Evolutionary conservation across 345 rosid species (phyloP), one percentile per base, ranked within the genome.

Genomic region (Physaria fendleri): DNA sequence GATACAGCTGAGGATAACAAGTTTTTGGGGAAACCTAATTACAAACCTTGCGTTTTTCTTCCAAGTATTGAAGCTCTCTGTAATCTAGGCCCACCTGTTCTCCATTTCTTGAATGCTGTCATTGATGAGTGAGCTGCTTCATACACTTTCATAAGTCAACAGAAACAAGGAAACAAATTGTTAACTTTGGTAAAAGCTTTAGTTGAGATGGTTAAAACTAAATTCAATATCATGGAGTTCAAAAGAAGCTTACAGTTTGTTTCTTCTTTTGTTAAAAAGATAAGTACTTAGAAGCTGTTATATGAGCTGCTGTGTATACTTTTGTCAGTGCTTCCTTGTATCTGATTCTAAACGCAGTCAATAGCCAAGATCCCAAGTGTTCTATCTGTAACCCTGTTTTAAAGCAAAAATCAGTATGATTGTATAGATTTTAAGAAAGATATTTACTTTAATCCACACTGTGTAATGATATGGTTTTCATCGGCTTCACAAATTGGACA

Each of bases 21-120:
- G 58, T 38, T 69, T 41, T 16, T 6, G 24, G n/a, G 30, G 63
- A n/a, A 30, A 33, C 5, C 84, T 78, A 6, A 56, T 35, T 16
- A 82, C 65, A 69, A 77, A 89, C 79, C 87, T 81, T 93, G 78
- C 98, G 82, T 75, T 89, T 89, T n/a, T n/a, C n/a, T n/a, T n/a
- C n/a, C n/a, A n/a, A n/a, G 95, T 73, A 85, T 71, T n/a, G 95
- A 83, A 62, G 94, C 89, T 75, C 81, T 80, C 56, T 83, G 85
- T 54, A 87, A 75, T 72, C 97, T 82, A 33, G 86, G 84, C n/a
- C 97, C 97, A 16, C 95, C 91, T 38, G 74, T 74, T 30, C 91
- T 79, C 91, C 91, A 89, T 67, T 85, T 87, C 79, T 74, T 93
- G 59, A 89, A 86, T 14, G 85, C 82, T 22, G 69, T 58, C 87